Percentiles rank a stretch among this genome's conserved stretches.
Evolutionary conservation across 2,329 filamentous ascomycete species (phyloP).

Genomic region (Talaromyces rugulosus): DNA sequence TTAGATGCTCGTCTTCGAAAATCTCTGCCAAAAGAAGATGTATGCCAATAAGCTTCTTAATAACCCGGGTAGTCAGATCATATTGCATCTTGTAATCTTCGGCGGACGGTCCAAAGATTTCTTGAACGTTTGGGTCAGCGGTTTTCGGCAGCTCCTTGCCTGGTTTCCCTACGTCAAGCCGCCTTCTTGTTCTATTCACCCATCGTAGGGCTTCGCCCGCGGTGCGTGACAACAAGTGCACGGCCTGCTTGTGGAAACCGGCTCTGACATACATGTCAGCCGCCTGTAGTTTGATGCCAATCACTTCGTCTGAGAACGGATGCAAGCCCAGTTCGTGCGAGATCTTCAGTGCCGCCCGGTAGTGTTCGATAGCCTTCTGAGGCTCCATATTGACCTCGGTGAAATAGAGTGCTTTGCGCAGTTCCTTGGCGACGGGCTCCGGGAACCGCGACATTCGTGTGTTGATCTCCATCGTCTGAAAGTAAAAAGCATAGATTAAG

Average conservation of each 20-base stretch:
- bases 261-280: conserved; percentile 76
- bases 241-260: conserved; percentile 63
- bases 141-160: conserved; percentile 16
- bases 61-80: conserved; percentile 51
- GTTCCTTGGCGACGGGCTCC: conserved; percentile 48
- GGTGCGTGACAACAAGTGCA: conserved; percentile 74
- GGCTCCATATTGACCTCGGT: conserved; percentile 72
- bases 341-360: conserved; percentile 70
- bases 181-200: conserved; percentile 20
- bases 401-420: conserved; percentile 83
- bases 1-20: conserved; percentile 71
- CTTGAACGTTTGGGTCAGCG: conserved; percentile 4
- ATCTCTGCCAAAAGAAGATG: conserved; percentile 81
- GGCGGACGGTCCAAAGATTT: conserved; percentile 2
- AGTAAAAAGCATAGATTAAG: conserved; percentile 35
- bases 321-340: conserved; percentile 74
- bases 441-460: conserved; percentile 43
- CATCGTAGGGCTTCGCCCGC: conserved; percentile 59
- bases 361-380: conserved; percentile 74
- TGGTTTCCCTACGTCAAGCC: conserved; percentile 20
- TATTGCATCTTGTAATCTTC: conserved; percentile 2
- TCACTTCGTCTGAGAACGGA: conserved; percentile 83
- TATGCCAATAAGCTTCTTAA: conserved; percentile 70
- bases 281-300: conserved; percentile 82
- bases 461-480: conserved; percentile 39